phyloP scores from a whole-genome alignment of 768 basidiomycete species.

The Kwoniella sp. region DNA sequence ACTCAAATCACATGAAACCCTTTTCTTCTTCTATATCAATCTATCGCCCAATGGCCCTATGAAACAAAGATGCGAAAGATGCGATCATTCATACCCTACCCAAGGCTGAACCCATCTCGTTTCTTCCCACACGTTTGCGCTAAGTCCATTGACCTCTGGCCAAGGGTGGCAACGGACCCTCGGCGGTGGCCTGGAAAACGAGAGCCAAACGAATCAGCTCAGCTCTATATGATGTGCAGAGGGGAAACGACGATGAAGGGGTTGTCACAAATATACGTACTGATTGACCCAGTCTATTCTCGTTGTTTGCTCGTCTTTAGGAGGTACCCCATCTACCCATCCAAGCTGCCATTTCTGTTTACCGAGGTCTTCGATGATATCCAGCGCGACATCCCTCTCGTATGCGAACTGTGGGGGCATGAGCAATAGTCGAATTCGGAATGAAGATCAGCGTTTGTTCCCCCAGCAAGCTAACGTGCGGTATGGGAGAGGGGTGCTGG shows the following conservation, averaged over 20 bases:
- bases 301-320: conserved; percentile 17
- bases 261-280: background rate
- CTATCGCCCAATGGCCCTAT: too few species aligned
- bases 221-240: too few species aligned
- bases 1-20: background rate
- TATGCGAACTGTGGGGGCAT: conserved; percentile 48
- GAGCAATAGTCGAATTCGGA: too few species aligned
- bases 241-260: too few species aligned
- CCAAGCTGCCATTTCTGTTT: conserved; percentile 35
- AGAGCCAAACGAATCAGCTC: conserved; percentile 1
- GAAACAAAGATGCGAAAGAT: too few species aligned
- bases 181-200: conserved; percentile 43
- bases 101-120: conserved; percentile 49
- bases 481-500: too few species aligned
- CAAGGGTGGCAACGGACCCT: conserved; percentile 55
- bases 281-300: conserved; percentile 25
- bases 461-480: too few species aligned
- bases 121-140: conserved; percentile 53
- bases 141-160: conserved; percentile 50
- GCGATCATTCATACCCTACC: background rate
- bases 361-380: conserved; percentile 34
- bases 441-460: too few species aligned
- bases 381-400: conserved; percentile 40
- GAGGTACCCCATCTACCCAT: conserved; percentile 50
- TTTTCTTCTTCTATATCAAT: too few species aligned